Evolutionary conservation across 148 eudicot genomes (phyloP), one percentile per base, ranked within the genome.

Genomic region (Talinum fruticosum): DNA sequence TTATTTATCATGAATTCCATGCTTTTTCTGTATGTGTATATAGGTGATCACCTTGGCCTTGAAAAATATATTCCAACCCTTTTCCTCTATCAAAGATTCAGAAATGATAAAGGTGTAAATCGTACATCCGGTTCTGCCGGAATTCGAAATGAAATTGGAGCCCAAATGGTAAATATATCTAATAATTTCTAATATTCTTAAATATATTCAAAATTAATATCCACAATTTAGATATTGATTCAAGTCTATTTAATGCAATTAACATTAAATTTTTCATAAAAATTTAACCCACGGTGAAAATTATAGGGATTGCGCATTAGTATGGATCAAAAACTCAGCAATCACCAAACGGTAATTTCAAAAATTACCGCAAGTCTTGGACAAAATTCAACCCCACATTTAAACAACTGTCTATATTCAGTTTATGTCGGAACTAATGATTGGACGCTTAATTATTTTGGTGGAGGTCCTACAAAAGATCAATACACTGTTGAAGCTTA

Each of bases 61-160:
- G 75, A 78, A 36, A 69, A 54, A 61, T 85, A 83, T 65, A 85
- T 83, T 62, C 83, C 74, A 65, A n/a, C 82, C 88, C 6, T 80
- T 77, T 66, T 15, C 83, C 10, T 74, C 41, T 53, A 79, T 79
- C 21, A 26, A 12, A 32, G 83, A 72, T 0, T 6, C 76, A 0
- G 82, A 76, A 0, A 49, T 80, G 2, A 8, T 47, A 1, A 80
- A 61, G 88, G 88, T 19, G 86, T 85, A 53, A 83, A 80, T 14
- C 83, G 83, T 68, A 85, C 85, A 75, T 85, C 87, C 30, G 85
- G 82, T 44, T 85, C 86, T 0, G 36, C 84, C 1, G 85, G 86
- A 21, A 85, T 85, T 64, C 81, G 73, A 12, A 23, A 66, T 12
- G 83, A 80, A 66, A 85, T 86, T 29, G 86, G 88, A 26, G 33